Conservation (phyloP, 2,329 filamentous ascomycete species). For the Juglanconis juglandina region DNA sequence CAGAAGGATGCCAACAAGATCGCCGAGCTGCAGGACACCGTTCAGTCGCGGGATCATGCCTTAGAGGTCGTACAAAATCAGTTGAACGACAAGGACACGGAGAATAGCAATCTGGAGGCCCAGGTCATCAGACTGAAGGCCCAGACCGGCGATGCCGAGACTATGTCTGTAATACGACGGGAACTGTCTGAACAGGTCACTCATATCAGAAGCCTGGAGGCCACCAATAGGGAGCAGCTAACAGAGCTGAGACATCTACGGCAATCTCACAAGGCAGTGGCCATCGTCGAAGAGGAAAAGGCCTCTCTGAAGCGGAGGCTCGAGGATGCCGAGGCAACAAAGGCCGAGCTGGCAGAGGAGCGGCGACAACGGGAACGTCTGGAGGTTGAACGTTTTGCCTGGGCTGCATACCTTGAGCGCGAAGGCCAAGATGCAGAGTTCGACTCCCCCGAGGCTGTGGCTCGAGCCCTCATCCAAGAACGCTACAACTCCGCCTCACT, state of each 20-base stretch:
- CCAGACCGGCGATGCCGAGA: conserved; percentile 82
- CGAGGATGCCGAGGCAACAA: conserved; percentile 68
- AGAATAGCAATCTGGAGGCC: conserved; percentile 73
- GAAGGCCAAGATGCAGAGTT: conserved; percentile 67
- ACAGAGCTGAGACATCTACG: conserved; percentile 78
- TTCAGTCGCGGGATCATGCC: conserved; percentile 50
- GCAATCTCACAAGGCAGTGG: conserved; percentile 79
- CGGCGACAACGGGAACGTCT: conserved; percentile 79
- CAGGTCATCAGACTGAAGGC: conserved; percentile 82
- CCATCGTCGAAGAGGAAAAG: conserved; percentile 95
- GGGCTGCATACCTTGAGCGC: conserved; percentile 79
- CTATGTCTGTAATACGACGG: conserved; percentile 76
- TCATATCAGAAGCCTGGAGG: conserved; percentile 84
- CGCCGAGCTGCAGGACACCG: conserved; percentile 59
- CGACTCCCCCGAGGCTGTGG: conserved; percentile 82
- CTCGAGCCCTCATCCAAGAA: conserved; percentile 78
- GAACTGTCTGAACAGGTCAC: conserved; percentile 88
- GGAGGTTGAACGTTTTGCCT: conserved; percentile 82
- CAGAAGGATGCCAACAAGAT: conserved; percentile 43
- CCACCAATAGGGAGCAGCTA: conserved; percentile 73
- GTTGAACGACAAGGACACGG: conserved; percentile 64
- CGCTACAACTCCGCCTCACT: conserved; percentile 75
- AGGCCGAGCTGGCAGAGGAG: conserved; percentile 74
- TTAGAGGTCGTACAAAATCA: conserved; percentile 63
- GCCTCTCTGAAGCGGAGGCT: conserved; percentile 74